Percentiles rank a stretch among this genome's conserved stretches.
These are phyloP conservation scores for Monosporascus sp. DNA, from an alignment of 2,329 filamentous ascomycete genomes.

Conservation along the genomic window DNA sequence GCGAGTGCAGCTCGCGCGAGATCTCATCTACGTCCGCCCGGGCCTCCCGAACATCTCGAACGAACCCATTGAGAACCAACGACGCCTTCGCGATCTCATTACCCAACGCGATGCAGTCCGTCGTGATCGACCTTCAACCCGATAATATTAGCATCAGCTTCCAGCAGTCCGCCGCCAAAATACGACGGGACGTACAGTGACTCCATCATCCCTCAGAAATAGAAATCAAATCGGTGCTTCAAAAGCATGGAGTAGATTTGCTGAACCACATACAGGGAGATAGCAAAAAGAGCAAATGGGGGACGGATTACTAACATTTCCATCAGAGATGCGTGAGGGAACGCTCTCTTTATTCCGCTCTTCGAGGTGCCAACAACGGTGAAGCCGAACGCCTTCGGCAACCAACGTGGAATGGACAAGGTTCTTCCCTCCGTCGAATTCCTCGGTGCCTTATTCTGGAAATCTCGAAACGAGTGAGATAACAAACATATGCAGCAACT, in stretches of 20 bases:
- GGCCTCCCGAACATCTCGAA: conserved; percentile 36
- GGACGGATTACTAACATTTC: neutral
- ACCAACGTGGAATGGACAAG: neutral
- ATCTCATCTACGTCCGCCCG: conserved; percentile 33
- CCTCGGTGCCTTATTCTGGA: neutral
- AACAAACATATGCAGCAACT: too few species aligned
- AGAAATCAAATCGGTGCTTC: neutral
- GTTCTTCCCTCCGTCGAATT: neutral
- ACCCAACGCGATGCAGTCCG: conserved; percentile 32
- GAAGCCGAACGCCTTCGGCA: neutral
- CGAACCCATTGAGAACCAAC: conserved; percentile 28
- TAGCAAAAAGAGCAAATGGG: neutral
- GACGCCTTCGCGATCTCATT: conserved; percentile 30
- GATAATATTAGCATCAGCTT: conserved; percentile 23
- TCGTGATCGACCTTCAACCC: conserved; percentile 30
- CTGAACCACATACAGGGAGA: neutral
- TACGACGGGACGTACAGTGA: neutral
- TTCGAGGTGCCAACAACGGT: neutral
- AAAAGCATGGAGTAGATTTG: neutral
- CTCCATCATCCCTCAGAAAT: neutral
- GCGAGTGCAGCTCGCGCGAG: conserved; percentile 36
- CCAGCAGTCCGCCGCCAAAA: conserved; percentile 5
- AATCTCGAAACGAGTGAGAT: too few species aligned
- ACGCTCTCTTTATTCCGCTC: neutral
- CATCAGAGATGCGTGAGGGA: neutral